Percentiles rank a stretch among this genome's conserved stretches.
Conservation (phyloP, 371 early-diverging fungal species). For the Parasitella parasitica region DNA sequence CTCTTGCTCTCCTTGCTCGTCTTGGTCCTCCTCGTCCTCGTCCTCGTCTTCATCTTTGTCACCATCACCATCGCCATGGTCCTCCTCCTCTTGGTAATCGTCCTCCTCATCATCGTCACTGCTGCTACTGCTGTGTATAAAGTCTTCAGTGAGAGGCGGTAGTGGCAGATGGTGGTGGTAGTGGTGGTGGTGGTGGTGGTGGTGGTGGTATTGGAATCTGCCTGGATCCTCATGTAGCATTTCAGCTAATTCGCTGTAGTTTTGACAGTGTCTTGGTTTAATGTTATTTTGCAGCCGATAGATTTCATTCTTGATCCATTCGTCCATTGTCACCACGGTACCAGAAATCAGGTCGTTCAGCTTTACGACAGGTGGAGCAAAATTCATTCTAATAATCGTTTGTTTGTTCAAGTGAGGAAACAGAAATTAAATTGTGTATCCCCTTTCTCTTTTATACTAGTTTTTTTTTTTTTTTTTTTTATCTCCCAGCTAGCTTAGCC, state of each 20-base stretch:
- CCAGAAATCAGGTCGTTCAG: constrained; percentile 17
- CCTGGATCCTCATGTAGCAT: constrained; percentile 31
- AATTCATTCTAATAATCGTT: background rate
- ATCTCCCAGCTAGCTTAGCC: background rate
- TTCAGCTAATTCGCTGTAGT: constrained; percentile 27
- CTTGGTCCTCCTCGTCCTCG: background rate
- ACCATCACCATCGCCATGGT: background rate
- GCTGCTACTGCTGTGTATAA: background rate
- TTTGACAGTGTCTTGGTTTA: constrained; percentile 34
- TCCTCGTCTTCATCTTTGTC: background rate
- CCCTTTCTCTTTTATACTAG: background rate
- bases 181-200: background rate
- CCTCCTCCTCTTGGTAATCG: background rate
- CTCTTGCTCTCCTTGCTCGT: background rate
- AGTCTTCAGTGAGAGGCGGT: background rate
- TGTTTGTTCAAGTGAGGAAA: background rate
- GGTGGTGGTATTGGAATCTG: constrained; percentile 9
- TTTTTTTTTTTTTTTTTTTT: background rate
- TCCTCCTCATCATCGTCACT: background rate
- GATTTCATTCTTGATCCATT: constrained; percentile 41
- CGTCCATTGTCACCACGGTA: constrained; percentile 17
- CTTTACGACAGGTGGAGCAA: background rate
- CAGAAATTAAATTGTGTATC: constrained; percentile 2
- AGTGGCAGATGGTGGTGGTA: background rate
- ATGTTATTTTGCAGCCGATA: constrained; percentile 26